Evolutionary conservation across 2,329 filamentous ascomycete genomes (phyloP), one percentile per base, ranked within the genome.

Genomic region (Alternaria arbusti): DNA sequence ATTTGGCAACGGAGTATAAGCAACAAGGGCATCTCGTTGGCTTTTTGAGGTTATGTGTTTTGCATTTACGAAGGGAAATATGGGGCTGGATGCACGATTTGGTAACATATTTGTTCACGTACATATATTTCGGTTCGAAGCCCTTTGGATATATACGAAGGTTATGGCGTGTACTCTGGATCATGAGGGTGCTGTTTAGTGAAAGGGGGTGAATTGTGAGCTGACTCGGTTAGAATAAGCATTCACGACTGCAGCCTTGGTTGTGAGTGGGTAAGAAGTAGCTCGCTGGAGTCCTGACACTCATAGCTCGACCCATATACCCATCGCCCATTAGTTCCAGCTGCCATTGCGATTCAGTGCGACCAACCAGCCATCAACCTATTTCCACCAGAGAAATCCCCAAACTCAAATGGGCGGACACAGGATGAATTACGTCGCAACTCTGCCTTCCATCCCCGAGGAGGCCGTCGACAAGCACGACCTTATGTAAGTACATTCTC

Each of bases 1-100:
- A 36, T 52, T 12, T 11, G 32, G 12, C 6, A n/a, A 40, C 12
- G 36, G 17, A 17, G 57, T 23, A 43, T 36, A 50, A 45, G 32
- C 22, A 57, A 61, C 28, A 20, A 57, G 25, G 44, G 54, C 54
- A 58, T 57, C 22, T 11, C 20, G 17, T 13, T 15, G 54, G 59
- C 54, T 61, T 58, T 58, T 15, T 57, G 11, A 11, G 7, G 11
- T 51, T 15, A 32, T 51, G 8, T 51, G 4, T 13, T 28, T 28
- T 46, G 26, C 25, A 49, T 50, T 9, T 44, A 25, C 13, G 11
- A 44, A 12, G 12, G 26, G 4, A 4, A 13, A 23, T 40, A 3
- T 2, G 3, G 13, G 8, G 30, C 20, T 9, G 6, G 10, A 20
- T n/a, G 13, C 6, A 26, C n/a, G 17, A n/a, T 17, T 25, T 25